Conservation (phyloP, 164 flowering plant species). For the Sextonia rubra region DNA sequence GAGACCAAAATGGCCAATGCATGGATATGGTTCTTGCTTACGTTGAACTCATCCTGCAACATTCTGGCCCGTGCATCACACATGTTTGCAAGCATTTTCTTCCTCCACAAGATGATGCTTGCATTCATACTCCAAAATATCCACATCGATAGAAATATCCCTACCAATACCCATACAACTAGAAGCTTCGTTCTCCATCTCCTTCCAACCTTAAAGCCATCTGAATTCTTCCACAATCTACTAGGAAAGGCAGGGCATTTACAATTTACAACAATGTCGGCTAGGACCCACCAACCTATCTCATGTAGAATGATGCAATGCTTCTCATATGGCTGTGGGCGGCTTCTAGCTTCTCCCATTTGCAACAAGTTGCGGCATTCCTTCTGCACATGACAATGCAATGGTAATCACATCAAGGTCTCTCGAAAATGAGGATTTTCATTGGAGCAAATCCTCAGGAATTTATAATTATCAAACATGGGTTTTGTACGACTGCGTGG, state of each 20-base stretch:
- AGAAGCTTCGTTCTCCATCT: conserved; percentile 68
- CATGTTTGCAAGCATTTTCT: conserved; percentile 70
- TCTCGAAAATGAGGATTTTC: too few relatives aligned
- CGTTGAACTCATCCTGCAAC: conserved; percentile 97
- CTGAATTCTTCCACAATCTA: conserved; percentile 22
- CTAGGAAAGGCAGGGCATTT: conserved; percentile 17
- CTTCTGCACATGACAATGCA: conserved; percentile 1
- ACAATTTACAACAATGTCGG: conserved; percentile 34
- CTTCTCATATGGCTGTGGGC: conserved; percentile 17
- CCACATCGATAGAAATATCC: conserved; percentile 47
- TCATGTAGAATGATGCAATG: conserved; percentile 22
- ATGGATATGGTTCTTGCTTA: conserved; percentile 96
- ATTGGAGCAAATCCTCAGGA: too few relatives aligned
- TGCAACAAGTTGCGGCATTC: conserved; percentile 18
- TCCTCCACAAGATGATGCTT: conserved; percentile 37
- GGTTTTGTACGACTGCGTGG: too few relatives aligned
- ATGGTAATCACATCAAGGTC: not conserved
- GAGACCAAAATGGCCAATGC: conserved; percentile 88
- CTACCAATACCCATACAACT: conserved; percentile 40
- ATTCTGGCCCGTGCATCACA: conserved; percentile 92
- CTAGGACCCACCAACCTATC: conserved; percentile 39
- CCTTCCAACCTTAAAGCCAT: conserved; percentile 37
- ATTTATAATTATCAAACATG: too few relatives aligned
- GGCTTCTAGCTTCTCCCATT: conserved; percentile 5
- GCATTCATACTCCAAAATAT: conserved; percentile 44